A percentile compares a stretch with the other conserved stretches of the same genome.
Conservation (phyloP, 1,139 yeast genomes). For the Taphrina deformans region DNA sequence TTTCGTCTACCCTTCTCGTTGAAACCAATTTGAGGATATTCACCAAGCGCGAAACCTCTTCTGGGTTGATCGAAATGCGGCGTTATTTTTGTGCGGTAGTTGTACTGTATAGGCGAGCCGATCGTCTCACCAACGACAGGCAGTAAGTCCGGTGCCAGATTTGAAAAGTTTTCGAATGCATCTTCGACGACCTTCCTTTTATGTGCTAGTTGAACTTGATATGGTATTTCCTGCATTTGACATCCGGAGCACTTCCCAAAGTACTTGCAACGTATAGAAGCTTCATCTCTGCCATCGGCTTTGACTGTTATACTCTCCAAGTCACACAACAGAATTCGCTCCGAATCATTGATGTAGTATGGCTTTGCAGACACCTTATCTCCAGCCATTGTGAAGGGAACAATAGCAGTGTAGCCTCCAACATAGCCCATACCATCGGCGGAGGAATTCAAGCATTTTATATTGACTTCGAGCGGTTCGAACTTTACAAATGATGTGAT, state of each 20-base stretch:
- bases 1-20: conserved; percentile 76
- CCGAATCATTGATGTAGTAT: conserved; percentile 45
- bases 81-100: conserved; percentile 86
- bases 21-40: conserved; percentile 68
- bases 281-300: conserved; percentile 57
- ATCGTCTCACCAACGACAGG: conserved; percentile 69
- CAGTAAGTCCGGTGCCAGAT: conserved; percentile 47
- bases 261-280: conserved; percentile 63
- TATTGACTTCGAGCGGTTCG: conserved; percentile 57
- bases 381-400: conserved; percentile 89
- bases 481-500: conserved; percentile 44
- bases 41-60: conserved; percentile 45
- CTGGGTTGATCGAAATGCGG: conserved; percentile 93
- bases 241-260: conserved; percentile 88
- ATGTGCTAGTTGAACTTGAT: conserved; percentile 67
- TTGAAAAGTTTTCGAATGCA: conserved; percentile 78
- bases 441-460: conserved; percentile 59
- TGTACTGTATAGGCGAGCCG: conserved; percentile 73
- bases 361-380: conserved; percentile 70
- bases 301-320: conserved; percentile 55
- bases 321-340: conserved; percentile 57
- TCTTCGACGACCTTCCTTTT: conserved; percentile 73
- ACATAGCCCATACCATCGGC: conserved; percentile 47
- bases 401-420: conserved; percentile 51
- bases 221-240: conserved; percentile 80